A percentile compares a stretch with the other conserved stretches of the same genome.
Evolutionary conservation across 192 early-diverging fungal species (phyloP).

Genomic region (Funneliformis mosseae): DNA sequence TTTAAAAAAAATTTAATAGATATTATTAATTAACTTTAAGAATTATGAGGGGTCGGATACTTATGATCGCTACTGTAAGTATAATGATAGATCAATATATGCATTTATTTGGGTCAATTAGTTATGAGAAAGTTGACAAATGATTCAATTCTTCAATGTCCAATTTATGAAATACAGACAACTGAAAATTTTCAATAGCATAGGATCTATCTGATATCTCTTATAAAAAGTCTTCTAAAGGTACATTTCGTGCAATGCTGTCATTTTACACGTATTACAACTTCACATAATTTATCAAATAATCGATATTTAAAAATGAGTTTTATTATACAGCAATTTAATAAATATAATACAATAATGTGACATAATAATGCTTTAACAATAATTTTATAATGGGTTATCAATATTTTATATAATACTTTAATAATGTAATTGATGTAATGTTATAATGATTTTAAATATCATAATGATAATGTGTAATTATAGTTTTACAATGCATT

Average conservation of each 20-base stretch:
- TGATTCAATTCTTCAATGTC: conserved; percentile 1
- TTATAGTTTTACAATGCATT: no score
- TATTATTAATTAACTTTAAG: no score
- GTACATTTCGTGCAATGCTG: background rate
- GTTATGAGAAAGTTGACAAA: background rate
- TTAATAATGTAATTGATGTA: no score
- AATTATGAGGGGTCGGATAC: no score
- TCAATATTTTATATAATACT: no score
- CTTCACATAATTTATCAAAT: background rate
- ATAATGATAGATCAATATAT: background rate
- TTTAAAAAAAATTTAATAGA: no score
- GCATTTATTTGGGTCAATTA: background rate
- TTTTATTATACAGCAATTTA: conserved; percentile 1
- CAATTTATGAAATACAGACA: conserved; percentile 2
- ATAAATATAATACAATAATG: no score
- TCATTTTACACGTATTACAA: background rate
- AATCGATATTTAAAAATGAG: background rate
- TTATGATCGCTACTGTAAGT: no score
- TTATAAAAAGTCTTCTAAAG: background rate
- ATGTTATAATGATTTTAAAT: no score
- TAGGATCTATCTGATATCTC: background rate
- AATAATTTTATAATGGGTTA: no score
- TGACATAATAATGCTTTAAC: no score
- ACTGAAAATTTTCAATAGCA: background rate
- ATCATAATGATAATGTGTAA: no score